Evolutionary conservation across 768 basidiomycete species (phyloP), one percentile per base, ranked within the genome.

Genomic region (Phaeolepiota aurea): DNA sequence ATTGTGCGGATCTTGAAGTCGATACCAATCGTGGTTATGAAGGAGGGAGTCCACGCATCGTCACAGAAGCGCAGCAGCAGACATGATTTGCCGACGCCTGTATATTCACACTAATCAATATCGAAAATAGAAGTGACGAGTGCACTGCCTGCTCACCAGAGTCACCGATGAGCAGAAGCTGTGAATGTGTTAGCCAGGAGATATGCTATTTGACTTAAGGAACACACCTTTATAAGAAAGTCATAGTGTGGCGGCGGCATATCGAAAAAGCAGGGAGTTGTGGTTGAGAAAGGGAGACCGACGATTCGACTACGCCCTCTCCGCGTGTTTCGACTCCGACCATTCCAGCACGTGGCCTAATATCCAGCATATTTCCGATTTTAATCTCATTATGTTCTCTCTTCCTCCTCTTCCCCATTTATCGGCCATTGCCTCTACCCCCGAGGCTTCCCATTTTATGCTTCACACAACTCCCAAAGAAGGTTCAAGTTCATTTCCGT

Each of bases 1-100:
- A 98, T 97, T 38, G 93, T 97, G 22, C 94, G 82, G 65, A 98
- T 98, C 82, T 93, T 94, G 76, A 96, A 96, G 77, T 96, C 92
- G 51, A 97, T 93, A 44, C 94, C 96, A 62, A 99, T 99, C 43
- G 96, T 99, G 43, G 93, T 97, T 66, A 97, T 98, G 72, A 97
- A 98, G 32, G 88, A 92, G 36, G 93, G 93, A 22, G 96, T 98
- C 92, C 93, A 99, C 48, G 93, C 88, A 65, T 99, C 96, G 70
- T 98, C 96, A 60, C 92, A 97, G 79, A 99, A 99, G 49, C 91
- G 85, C 46, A 91, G 76, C 39, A 92, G 72, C n/a, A 92, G 74
- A 67, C 88, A 91, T 19, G 93, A 98, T 73, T 99, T 93, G 48
- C 94, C 91, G 53, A 96, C 93, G 65, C 91, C 91, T 82, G 51